Evolutionary conservation across 352 stramenopile genomes (phyloP).

Genomic region (Pythium angustatum): DNA sequence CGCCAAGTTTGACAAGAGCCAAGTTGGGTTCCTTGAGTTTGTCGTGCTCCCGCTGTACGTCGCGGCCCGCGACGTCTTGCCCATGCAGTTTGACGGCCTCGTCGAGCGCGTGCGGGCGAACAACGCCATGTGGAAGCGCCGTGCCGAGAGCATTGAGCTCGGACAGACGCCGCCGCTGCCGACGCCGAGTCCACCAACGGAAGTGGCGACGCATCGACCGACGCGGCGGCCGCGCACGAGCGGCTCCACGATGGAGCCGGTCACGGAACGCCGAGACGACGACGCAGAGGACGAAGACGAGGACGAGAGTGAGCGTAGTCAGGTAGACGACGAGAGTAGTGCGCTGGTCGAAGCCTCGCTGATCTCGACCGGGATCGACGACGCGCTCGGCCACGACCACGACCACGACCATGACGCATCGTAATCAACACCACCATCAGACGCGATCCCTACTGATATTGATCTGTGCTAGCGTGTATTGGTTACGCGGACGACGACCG

Average conservation of each 20-base stretch:
- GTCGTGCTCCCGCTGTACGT: constrained; percentile 68
- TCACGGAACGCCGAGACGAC: constrained; percentile 7
- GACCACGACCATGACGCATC: too few species aligned
- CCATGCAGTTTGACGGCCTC: constrained; percentile 49
- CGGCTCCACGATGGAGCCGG: neutral
- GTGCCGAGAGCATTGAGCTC: constrained; percentile 25
- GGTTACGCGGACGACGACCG: constrained; percentile 14
- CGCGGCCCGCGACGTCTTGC: constrained; percentile 49
- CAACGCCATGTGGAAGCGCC: constrained; percentile 46
- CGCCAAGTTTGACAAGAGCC: constrained; percentile 61
- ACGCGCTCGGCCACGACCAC: constrained; percentile 1
- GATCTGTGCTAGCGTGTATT: neutral
- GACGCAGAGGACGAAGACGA: constrained; percentile 8
- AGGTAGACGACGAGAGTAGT: neutral
- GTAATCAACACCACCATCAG: neutral
- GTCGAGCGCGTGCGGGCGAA: constrained; percentile 53
- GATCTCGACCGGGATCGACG: constrained; percentile 9
- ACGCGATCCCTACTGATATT: too few species aligned
- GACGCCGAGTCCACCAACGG: neutral
- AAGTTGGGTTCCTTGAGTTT: constrained; percentile 77
- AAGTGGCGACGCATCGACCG: too few species aligned
- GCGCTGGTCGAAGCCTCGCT: constrained; percentile 7
- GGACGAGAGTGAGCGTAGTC: neutral
- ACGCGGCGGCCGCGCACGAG: neutral
- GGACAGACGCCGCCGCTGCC: constrained; percentile 16